phyloP scores from a whole-genome alignment of 2,329 filamentous ascomycete genomes.

The Aspergillus novofumigatus region DNA sequence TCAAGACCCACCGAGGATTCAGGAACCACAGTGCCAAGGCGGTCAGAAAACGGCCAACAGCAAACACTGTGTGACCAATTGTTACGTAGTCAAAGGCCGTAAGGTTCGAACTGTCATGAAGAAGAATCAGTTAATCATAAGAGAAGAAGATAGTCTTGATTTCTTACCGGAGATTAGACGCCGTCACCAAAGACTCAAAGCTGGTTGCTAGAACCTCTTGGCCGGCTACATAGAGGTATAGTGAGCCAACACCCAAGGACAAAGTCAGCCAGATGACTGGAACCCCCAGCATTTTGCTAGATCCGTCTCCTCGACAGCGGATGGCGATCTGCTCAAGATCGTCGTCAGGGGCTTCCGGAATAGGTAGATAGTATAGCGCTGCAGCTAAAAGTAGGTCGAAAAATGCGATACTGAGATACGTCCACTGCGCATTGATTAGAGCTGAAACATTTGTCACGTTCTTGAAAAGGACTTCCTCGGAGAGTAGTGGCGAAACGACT shows the following conservation, averaged over 20 bases:
- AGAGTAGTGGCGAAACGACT: constrained; percentile 57
- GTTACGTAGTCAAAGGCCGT: constrained; percentile 45
- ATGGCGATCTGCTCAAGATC: constrained; percentile 55
- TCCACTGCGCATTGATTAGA: constrained; percentile 60
- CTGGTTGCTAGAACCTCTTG: constrained; percentile 54
- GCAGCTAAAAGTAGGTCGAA: constrained; percentile 57
- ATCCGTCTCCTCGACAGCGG: constrained; percentile 48
- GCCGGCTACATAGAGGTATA: constrained; percentile 59
- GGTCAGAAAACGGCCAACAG: constrained; percentile 54
- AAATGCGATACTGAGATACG: constrained; percentile 60
- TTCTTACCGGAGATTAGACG: constrained; percentile 31
- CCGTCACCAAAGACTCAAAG: constrained; percentile 42
- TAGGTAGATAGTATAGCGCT: constrained; percentile 57
- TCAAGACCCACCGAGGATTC: constrained; percentile 57
- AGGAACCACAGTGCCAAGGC: constrained; percentile 51
- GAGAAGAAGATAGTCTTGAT: background rate
- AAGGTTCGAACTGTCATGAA: constrained; percentile 16
- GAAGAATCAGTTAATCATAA: background rate
- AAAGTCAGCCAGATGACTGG: constrained; percentile 56
- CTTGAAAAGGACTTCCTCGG: constrained; percentile 55
- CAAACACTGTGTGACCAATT: constrained; percentile 56
- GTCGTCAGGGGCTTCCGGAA: constrained; percentile 59
- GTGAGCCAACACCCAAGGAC: constrained; percentile 49
- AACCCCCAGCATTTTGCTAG: constrained; percentile 41
- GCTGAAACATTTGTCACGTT: constrained; percentile 45